phyloP scores from a whole-genome alignment of 257 asterid species.

The Lantana camara region DNA sequence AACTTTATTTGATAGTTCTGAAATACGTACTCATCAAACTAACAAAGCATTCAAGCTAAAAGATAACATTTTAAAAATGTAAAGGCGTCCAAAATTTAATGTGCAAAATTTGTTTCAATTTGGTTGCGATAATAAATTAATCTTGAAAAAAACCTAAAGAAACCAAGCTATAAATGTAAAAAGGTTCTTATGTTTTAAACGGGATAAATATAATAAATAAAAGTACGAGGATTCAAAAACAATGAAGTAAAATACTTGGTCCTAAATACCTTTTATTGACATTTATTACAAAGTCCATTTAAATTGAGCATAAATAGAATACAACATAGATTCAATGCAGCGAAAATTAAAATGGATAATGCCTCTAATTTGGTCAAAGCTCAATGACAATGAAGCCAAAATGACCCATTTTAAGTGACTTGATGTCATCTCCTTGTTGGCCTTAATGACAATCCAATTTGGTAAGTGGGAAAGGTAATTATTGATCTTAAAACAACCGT shows the following conservation, averaged over 20 bases:
- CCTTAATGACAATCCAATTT: no score
- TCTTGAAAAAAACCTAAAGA: neutral
- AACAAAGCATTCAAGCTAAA: no score
- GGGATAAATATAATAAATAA: neutral
- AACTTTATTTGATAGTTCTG: no score
- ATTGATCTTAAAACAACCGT: no score
- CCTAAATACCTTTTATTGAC: neutral
- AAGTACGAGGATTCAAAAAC: neutral
- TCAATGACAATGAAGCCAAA: neutral
- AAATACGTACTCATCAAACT: no score
- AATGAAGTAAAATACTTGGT: slow-evolving; percentile 11
- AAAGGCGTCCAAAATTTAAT: no score
- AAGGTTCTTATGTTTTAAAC: neutral
- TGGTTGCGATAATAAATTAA: no score
- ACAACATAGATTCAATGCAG: slow-evolving; percentile 10
- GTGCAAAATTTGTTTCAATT: no score
- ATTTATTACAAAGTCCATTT: neutral
- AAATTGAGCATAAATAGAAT: slow-evolving; percentile 5
- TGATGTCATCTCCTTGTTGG: neutral
- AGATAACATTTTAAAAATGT: no score
- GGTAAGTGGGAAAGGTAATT: no score
- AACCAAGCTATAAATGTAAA: neutral
- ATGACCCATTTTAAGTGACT: neutral
- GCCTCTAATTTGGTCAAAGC: slow-evolving; percentile 12
- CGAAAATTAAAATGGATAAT: neutral